phyloP scores from a whole-genome alignment of 345 rosid genomes.

The Populus tremula region DNA sequence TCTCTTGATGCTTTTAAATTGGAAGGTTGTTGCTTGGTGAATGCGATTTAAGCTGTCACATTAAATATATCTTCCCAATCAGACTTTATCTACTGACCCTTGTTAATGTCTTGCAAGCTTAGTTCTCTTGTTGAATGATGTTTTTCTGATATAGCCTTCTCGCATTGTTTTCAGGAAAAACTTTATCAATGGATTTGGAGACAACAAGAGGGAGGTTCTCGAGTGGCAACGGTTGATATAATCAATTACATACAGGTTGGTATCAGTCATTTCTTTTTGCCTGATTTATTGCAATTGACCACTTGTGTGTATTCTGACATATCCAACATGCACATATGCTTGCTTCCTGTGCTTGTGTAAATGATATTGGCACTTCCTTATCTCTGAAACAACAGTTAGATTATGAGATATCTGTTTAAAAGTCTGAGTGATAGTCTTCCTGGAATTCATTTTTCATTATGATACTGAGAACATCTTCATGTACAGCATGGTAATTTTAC shows the following conservation, averaged over 20 bases:
- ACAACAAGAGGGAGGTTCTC: slow-evolving; percentile 80
- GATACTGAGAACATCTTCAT: not conserved
- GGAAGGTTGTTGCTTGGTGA: not conserved
- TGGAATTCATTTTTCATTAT: not conserved
- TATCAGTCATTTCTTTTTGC: not conserved
- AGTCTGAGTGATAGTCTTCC: not conserved
- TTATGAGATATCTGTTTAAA: not conserved
- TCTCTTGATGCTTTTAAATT: not conserved
- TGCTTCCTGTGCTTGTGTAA: not conserved
- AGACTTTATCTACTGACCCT: not conserved
- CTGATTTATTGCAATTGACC: not conserved
- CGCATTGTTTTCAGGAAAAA: slow-evolving; percentile 62
- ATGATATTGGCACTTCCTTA: not conserved
- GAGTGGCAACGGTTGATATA: slow-evolving; percentile 64
- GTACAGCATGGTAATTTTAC: not conserved
- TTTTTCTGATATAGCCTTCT: not conserved
- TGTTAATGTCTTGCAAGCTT: not conserved
- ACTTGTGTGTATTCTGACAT: not conserved
- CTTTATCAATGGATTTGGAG: slow-evolving; percentile 83
- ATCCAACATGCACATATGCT: not conserved
- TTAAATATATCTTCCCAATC: not conserved
- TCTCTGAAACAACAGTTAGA: not conserved
- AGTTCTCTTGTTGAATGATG: not conserved
- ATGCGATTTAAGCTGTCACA: not conserved
- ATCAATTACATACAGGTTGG: slow-evolving; percentile 68